Base-by-base conservation (phyloP, 2,329 filamentous ascomycete species). In the Karstenula rhodostoma region DNA sequence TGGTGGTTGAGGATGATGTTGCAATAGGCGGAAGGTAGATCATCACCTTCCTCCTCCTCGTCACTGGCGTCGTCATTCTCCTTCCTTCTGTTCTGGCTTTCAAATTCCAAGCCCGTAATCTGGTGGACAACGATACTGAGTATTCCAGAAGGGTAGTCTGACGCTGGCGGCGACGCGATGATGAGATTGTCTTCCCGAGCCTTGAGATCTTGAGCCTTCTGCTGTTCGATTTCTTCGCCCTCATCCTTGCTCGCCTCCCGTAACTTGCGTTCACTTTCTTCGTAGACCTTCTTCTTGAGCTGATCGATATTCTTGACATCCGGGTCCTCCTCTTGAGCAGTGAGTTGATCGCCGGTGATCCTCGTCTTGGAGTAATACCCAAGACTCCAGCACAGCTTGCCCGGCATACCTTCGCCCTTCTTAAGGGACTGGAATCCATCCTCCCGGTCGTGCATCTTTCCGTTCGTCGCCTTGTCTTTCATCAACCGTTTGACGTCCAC, bases 1-100 rank as follows among this genome's bases (percentile, higher is more conserved):
- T 85, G 84, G 70, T 93, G 89, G 71, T 93, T 92, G 66, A 93
- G 77, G 46, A 92, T 90, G 66, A 93, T 85, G 33, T 84, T 91
- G 73, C 89, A 91, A 72, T 92, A 93, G 27, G 87, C 83, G 50
- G 88, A 90, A 0, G 90, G 90, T 42, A 92, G 79, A 47, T 87
- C 85, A 4, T 89, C 87, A 17, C 84, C 81, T 63, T 85, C 82
- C 69, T 90, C 89, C 10, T 86, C 81, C 67, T 86, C 82, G 61
- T 89, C 87, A 57, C 85, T 85, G n/a, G 83, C 83, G 4, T 77
- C 77, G 1, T 83, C 81, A 22, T 81, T 78, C 44, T 80, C 77
- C 42, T 83, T 73, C 29, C 73, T 75, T 71, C 89, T 89, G 70
- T 86, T 88, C 8, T 86, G 78, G 12, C 80, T 81, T 61, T 88